phyloP scores from a whole-genome alignment of 2,329 filamentous ascomycete genomes.

The Dactylonectria estremocensis region DNA sequence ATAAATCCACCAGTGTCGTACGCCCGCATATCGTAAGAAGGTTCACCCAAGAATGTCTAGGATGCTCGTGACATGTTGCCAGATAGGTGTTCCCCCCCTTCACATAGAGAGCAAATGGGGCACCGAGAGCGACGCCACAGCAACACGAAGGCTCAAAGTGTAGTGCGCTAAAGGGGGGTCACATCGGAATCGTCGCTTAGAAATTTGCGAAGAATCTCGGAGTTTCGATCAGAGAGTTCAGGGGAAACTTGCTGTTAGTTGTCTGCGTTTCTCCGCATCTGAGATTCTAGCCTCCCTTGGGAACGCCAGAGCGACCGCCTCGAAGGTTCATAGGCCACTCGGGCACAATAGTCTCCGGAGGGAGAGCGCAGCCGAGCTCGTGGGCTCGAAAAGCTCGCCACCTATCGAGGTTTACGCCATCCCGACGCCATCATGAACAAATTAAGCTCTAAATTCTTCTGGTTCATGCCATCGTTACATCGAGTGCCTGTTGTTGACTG shows the following conservation, averaged over 20 bases:
- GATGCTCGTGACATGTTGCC: neutral
- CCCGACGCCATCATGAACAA: neutral
- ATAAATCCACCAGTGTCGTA: neutral
- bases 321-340: neutral
- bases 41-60: neutral
- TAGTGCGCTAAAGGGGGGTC: neutral
- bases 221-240: neutral
- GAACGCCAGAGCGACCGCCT: neutral
- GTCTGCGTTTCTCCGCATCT: neutral
- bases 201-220: constrained; percentile 6
- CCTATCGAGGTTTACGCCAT: neutral
- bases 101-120: no score
- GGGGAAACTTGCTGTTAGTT: neutral
- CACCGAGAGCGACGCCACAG: neutral
- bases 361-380: neutral
- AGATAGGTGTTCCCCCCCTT: neutral
- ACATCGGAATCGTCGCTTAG: neutral
- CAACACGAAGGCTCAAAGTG: neutral
- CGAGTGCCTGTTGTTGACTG: no score
- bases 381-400: neutral
- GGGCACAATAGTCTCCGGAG: neutral
- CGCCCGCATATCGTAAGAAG: neutral
- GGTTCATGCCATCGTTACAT: neutral
- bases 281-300: neutral
- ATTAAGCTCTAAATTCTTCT: neutral